phyloP scores from a whole-genome alignment of 1,139 yeast genomes.

The Nakaseomyces bracarensis region DNA sequence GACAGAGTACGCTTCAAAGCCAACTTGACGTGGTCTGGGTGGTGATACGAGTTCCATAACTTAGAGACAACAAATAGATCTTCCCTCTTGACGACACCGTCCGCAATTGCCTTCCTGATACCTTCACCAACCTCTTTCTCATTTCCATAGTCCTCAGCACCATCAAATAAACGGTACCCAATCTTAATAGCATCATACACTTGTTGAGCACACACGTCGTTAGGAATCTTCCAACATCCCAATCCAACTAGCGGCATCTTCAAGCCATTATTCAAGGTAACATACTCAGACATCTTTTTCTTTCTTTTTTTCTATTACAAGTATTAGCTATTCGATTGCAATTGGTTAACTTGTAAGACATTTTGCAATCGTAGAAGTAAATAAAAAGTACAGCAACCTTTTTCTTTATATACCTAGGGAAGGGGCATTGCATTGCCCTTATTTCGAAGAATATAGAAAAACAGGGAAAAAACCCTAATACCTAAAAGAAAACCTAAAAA shows the following conservation, averaged over 20 bases:
- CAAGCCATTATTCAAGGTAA: constrained; percentile 51
- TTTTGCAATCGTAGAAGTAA: no score
- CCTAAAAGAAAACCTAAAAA: no score
- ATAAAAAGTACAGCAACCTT: no score
- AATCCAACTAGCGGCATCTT: constrained; percentile 58
- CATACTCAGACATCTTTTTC: constrained; percentile 21
- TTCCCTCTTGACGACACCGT: constrained; percentile 61
- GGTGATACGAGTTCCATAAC: constrained; percentile 73
- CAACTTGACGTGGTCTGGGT: constrained; percentile 40
- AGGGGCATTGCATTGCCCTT: no score
- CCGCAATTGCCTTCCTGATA: constrained; percentile 52
- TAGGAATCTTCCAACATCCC: constrained; percentile 63
- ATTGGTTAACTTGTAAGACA: no score
- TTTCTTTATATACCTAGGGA: no score
- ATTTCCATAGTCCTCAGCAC: constrained; percentile 73
- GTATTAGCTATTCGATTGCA: no score
- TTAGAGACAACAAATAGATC: constrained; percentile 72
- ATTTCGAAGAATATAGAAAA: no score
- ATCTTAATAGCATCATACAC: constrained; percentile 58
- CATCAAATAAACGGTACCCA: constrained; percentile 71
- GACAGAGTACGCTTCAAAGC: constrained; percentile 56
- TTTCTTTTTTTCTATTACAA: not conserved
- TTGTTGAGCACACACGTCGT: constrained; percentile 47
- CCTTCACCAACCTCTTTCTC: constrained; percentile 70
- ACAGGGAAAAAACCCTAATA: no score